Base-by-base conservation (phyloP, 2,329 filamentous ascomycete species). In the Alternaria solani region DNA sequence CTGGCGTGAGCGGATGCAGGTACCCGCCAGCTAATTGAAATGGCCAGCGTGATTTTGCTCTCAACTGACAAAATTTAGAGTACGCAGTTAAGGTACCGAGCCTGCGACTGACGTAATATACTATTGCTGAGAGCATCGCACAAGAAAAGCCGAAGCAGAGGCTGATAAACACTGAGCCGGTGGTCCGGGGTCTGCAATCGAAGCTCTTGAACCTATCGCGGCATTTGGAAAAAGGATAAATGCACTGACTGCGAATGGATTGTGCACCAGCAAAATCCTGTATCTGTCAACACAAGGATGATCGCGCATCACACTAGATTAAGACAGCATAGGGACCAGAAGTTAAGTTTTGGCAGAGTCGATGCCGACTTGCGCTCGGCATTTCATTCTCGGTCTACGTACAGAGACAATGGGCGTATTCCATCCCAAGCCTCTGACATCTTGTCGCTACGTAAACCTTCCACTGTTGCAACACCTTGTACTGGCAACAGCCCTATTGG, bases 371-470 rank as follows among this genome's bases (percentile, higher is more conserved):
- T n/a, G 32, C 23, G 55, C 41, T 59, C 61, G 58, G 61, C 68
- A 71, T 62, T 68, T 72, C 69, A 72, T 72, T 69, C 68, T 69
- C 68, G 43, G 55, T 67, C 66, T 68, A 70, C 63, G 63, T 60
- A 62, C 59, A 64, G 65, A 62, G 53, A 49, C 23, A 42, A 47
- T 39, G n/a, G 55, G 55, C 41, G 32, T 70, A 57, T 70, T 64
- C 55, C 69, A 72, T 62, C 59, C 60, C 55, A 59, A 60, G 57
- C 9, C 42, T 46, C 67, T 66, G 23, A 42, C 20, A 46, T 49
- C 30, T 68, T 63, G 51, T 51, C 38, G 28, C 38, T 55, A 47
- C 65, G 53, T 68, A 70, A 59, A 64, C 59, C 57, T 59, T 67
- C 46, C 59, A 59, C 52, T 51, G n/a, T 64, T 53, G 20, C 34